A percentile compares a stretch with the other conserved stretches of the same genome.
Evolutionary conservation across 345 rosid species (phyloP).

Genomic region (Dipteronia sinensis): DNA sequence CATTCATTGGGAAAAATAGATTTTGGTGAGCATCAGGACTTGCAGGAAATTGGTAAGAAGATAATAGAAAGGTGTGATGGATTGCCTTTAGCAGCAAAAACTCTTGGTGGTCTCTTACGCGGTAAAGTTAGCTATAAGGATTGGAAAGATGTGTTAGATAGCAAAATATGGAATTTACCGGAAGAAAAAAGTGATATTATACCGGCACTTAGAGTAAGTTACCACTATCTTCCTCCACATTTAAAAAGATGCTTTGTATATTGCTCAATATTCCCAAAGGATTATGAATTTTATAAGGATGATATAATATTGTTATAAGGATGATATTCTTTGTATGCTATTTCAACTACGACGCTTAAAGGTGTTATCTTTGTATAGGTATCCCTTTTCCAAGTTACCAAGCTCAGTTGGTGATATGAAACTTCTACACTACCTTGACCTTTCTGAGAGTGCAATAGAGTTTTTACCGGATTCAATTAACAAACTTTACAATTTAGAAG

Average conservation of each 20-base stretch:
- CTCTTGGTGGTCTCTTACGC: not conserved
- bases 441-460: not conserved
- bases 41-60: not conserved
- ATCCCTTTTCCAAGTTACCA: constrained; percentile 6
- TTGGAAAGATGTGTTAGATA: not conserved
- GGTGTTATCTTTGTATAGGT: constrained; percentile 15
- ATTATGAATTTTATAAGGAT: not conserved
- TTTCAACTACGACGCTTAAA: not conserved
- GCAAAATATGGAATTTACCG: not conserved
- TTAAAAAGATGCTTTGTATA: constrained; percentile 14
- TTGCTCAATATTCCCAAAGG: constrained; percentile 16
- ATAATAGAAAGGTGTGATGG: not conserved
- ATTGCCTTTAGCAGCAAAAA: not conserved
- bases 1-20: not conserved
- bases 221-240: not conserved
- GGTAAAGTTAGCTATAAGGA: not conserved
- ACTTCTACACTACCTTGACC: constrained; percentile 10
- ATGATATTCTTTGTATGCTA: not conserved
- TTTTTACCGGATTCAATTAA: constrained; percentile 7
- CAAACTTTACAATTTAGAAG: constrained; percentile 10
- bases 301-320: constrained; percentile 20
- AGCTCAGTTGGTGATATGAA: not conserved
- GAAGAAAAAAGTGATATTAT: not conserved
- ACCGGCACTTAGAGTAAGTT: not conserved
- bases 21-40: not conserved